Conservation (phyloP, 2,329 filamentous ascomycete genomes). For the Ophiostoma ulmi region DNA sequence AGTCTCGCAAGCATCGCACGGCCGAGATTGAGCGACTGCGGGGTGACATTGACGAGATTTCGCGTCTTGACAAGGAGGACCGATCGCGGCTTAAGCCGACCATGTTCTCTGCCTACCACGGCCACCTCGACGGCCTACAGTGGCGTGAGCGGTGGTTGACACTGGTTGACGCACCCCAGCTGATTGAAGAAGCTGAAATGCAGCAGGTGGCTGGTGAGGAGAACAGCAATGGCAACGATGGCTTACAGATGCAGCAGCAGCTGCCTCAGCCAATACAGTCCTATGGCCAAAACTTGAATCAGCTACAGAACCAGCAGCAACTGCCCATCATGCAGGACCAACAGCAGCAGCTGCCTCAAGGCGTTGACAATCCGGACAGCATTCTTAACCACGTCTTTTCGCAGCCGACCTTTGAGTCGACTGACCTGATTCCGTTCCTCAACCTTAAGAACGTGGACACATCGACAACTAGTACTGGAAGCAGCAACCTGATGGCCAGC, state of each 20-base stretch:
- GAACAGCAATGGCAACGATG: not conserved
- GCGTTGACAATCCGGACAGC: constrained; percentile 26
- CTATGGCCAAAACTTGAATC: constrained; percentile 4
- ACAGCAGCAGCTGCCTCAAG: constrained; percentile 14
- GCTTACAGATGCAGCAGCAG: constrained; percentile 19
- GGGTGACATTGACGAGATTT: constrained; percentile 45
- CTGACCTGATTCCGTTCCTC: constrained; percentile 35
- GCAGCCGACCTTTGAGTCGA: constrained; percentile 36
- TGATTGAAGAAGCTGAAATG: constrained; percentile 22
- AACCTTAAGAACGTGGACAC: constrained; percentile 24
- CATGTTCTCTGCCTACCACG: constrained; percentile 46
- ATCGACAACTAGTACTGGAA: not conserved
- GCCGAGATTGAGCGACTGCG: constrained; percentile 47
- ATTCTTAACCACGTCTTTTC: constrained; percentile 39
- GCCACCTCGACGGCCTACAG: constrained; percentile 42
- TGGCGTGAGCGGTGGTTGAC: constrained; percentile 50
- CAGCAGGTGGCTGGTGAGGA: not conserved
- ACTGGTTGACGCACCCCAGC: constrained; percentile 38
- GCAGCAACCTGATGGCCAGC: not conserved
- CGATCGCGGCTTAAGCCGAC: constrained; percentile 41
- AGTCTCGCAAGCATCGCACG: constrained; percentile 48
- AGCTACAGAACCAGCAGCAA: constrained; percentile 10
- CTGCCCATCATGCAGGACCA: constrained; percentile 7
- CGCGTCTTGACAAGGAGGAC: constrained; percentile 47
- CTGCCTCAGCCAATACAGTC: not conserved